Base-by-base conservation (phyloP, 805 yeast genomes). In the Metschnikowia drakensbergensis region DNA sequence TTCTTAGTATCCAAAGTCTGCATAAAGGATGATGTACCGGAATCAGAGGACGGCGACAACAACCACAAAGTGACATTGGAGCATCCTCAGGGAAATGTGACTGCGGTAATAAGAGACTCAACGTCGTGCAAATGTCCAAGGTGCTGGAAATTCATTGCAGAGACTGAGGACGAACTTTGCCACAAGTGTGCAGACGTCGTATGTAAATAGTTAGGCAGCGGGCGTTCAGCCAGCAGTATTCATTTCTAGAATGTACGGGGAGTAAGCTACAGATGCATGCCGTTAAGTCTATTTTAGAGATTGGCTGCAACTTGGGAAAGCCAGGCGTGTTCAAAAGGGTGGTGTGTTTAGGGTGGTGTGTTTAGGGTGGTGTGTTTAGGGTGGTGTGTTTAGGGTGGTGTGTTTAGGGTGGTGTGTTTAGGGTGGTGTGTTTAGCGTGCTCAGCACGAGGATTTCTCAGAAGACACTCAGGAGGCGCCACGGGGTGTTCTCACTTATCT, bases 111-210 rank as follows among this genome's bases (percentile, higher is more conserved):
- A 2, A 65, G 72, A 6, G 71, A 74, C 4, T 76, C 89, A 0
- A 46, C 58, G 0, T 60, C 70, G 1, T 67, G 68, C 45, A 90
- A 90, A 59, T 94, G 99, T 63, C 96, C 96, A 5, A 78, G 99
- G 62, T 94, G 99, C 67, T 94, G 99, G 99, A 88, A 88, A 59
- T 82, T 68, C 61, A 79, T 79, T 6, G 71, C 95, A 0, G 65
- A 59, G 0, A 57, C 52, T 0, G 81, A 75, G 32, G 80, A 80
- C 8, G 64, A 63, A 1, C 68, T 90, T 28, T 92, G 99, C 64
- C 37, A 46, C 1, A 77, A 94, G 55, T 92, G 98, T 68, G 65
- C 67, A 9, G 53, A 57, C 1, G 82, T 76, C 30, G 59, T 70
- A 72, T 57, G 64, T 58, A 54, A 48, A 56, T 61, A 63, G 57